Conservation (phyloP, 495 filamentous ascomycete genomes). For the Bacidia gigantensis region DNA sequence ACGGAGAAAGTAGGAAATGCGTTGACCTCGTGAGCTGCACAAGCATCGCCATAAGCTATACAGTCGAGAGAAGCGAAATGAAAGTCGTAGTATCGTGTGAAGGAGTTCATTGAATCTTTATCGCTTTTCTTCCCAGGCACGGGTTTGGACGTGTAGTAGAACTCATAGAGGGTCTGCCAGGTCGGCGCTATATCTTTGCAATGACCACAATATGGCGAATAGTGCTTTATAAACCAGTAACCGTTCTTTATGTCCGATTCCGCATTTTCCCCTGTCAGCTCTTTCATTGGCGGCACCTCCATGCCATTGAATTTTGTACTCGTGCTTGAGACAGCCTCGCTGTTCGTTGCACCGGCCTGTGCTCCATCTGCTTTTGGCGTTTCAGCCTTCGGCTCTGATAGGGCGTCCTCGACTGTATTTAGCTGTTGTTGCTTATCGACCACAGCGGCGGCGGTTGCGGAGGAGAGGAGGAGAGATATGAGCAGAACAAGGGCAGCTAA, state of each 20-base stretch:
- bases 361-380: constrained; percentile 12
- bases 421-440: constrained; percentile 9
- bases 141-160: constrained; percentile 85
- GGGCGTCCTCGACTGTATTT: constrained; percentile 16
- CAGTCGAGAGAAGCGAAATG: constrained; percentile 80
- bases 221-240: constrained; percentile 64
- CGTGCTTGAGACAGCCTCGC: constrained; percentile 14
- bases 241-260: constrained; percentile 46
- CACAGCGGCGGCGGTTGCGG: constrained; percentile 7
- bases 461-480: constrained; percentile 2
- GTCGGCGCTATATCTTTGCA: constrained; percentile 68
- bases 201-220: constrained; percentile 66
- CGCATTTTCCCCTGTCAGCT: constrained; percentile 43
- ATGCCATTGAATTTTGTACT: constrained; percentile 66
- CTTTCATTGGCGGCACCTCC: constrained; percentile 58
- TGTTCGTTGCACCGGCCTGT: constrained; percentile 19
- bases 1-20: constrained; percentile 65
- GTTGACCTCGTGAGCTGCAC: constrained; percentile 45
- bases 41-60: constrained; percentile 61
- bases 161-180: constrained; percentile 91
- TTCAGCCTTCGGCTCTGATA: constrained; percentile 9
- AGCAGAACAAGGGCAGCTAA: neutral
- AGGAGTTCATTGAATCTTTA: constrained; percentile 43
- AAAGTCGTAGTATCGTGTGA: constrained; percentile 72
- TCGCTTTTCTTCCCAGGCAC: constrained; percentile 33